These are phyloP conservation scores for Boeremia lycopersici DNA, from an alignment of 2,329 filamentous ascomycete genomes.

Conservation along the genomic window DNA sequence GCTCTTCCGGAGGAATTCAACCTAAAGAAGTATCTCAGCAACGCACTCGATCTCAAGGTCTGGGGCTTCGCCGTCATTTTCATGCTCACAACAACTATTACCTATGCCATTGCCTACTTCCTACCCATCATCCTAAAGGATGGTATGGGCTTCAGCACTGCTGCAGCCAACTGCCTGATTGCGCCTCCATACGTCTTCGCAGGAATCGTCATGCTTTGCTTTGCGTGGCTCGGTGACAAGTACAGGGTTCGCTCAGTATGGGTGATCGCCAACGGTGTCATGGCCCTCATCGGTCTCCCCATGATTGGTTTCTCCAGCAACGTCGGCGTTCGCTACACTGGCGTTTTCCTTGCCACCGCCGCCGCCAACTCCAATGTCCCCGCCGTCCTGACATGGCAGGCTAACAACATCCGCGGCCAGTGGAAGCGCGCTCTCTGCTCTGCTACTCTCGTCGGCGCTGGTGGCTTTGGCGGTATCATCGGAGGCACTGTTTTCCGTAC, in stretches of 20 bases:
- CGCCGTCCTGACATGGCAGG: conserved; percentile 76
- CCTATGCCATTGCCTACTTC: conserved; percentile 40
- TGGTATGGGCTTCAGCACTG: conserved; percentile 36
- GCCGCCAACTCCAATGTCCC: conserved; percentile 80
- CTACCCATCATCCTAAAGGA: conserved; percentile 39
- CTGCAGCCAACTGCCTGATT: conserved; percentile 34
- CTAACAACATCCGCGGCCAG: conserved; percentile 86
- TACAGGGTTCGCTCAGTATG: conserved; percentile 65
- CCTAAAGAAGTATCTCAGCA: conserved; percentile 25
- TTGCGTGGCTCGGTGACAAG: conserved; percentile 69
- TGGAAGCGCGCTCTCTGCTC: conserved; percentile 85
- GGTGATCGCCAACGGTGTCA: conserved; percentile 67
- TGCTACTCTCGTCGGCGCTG: conserved; percentile 75
- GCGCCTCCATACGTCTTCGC: conserved; percentile 38
- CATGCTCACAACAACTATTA: conserved; percentile 33
- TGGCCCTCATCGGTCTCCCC: conserved; percentile 71
- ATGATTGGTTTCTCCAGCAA: conserved; percentile 72
- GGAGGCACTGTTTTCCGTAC: conserved; percentile 72
- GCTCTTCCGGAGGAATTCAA: conserved; percentile 37
- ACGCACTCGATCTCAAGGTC: conserved; percentile 29
- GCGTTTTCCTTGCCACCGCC: conserved; percentile 74
- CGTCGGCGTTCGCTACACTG: conserved; percentile 59
- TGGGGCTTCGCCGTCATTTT: conserved; percentile 31
- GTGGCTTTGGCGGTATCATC: conserved; percentile 79
- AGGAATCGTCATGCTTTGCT: conserved; percentile 51